Conservation (phyloP, 805 yeast genomes). For the Candida orba region DNA sequence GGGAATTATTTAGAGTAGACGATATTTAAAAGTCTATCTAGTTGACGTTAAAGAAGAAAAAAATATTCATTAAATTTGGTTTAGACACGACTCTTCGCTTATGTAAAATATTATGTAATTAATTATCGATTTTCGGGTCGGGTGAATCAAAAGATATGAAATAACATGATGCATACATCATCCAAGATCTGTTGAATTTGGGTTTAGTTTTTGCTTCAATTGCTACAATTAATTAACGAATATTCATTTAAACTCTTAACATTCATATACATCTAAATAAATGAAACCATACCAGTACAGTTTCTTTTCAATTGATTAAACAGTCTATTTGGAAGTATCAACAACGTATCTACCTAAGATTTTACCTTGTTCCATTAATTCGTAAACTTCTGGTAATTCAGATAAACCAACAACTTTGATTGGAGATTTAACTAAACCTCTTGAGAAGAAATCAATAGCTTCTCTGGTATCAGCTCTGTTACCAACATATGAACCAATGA, state of each 20-base stretch:
- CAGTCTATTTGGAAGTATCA: constrained; percentile 51
- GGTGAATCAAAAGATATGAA: too few species aligned
- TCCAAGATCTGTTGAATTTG: too few species aligned
- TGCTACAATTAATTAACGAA: not conserved
- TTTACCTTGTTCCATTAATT: constrained; percentile 74
- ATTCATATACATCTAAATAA: not conserved
- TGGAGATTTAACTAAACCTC: constrained; percentile 67
- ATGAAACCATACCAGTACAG: constrained; percentile 5
- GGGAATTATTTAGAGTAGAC: not conserved
- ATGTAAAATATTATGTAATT: not conserved
- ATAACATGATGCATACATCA: too few species aligned
- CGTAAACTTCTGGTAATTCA: constrained; percentile 61
- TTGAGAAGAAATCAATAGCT: constrained; percentile 65
- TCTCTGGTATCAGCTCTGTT: constrained; percentile 82
- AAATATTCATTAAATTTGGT: not conserved
- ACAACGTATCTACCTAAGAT: constrained; percentile 84
- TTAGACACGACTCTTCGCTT: constrained; percentile 8
- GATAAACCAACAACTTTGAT: constrained; percentile 72
- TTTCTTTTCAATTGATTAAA: not conserved
- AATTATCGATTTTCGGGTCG: too few species aligned
- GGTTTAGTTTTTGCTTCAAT: too few species aligned
- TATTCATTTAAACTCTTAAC: not conserved
- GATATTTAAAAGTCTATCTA: too few species aligned
- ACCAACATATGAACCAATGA: constrained; percentile 78
- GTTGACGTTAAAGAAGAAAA: too few species aligned